A percentile compares a stretch with the other conserved stretches of the same genome.
These are phyloP conservation scores for Penicillium hesseltinei DNA, from an alignment of 2,329 filamentous ascomycete species.

Conservation along the genomic window DNA sequence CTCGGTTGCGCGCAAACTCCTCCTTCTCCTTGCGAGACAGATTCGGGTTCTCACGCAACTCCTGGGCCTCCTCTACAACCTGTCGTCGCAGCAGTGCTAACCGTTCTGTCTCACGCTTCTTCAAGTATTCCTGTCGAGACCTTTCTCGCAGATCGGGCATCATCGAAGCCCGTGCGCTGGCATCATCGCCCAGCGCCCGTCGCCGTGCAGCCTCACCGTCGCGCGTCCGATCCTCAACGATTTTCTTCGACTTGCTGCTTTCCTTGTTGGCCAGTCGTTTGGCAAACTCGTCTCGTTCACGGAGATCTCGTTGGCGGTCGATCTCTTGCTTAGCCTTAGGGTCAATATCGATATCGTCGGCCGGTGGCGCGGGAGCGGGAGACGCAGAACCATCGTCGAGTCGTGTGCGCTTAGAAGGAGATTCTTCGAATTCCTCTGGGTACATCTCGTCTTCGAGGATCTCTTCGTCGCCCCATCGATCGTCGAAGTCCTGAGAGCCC, in stretches of 20 bases:
- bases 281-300: conserved; percentile 78
- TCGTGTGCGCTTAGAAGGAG: conserved; percentile 69
- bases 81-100: conserved; percentile 84
- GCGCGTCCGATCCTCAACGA: conserved; percentile 60
- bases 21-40: conserved; percentile 77
- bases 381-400: conserved; percentile 55
- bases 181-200: conserved; percentile 64
- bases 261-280: conserved; percentile 71
- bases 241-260: conserved; percentile 66
- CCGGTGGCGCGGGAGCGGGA: conserved; percentile 31
- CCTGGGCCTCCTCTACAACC: conserved; percentile 82
- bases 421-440: conserved; percentile 63
- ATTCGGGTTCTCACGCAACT: conserved; percentile 71
- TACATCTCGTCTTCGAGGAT: conserved; percentile 31
- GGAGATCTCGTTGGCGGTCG: conserved; percentile 64
- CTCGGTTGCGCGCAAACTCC: conserved; percentile 84
- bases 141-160: conserved; percentile 77
- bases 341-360: conserved; percentile 52
- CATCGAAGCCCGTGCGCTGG: conserved; percentile 65
- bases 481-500: conserved; percentile 62
- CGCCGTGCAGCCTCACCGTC: conserved; percentile 60
- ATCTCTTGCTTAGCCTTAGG: conserved; percentile 58
- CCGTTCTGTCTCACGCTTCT: conserved; percentile 85
- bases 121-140: conserved; percentile 87
- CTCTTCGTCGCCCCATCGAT: conserved; percentile 80